Conservation (phyloP, 2,329 filamentous ascomycete species). For the Xylaria digitata region DNA sequence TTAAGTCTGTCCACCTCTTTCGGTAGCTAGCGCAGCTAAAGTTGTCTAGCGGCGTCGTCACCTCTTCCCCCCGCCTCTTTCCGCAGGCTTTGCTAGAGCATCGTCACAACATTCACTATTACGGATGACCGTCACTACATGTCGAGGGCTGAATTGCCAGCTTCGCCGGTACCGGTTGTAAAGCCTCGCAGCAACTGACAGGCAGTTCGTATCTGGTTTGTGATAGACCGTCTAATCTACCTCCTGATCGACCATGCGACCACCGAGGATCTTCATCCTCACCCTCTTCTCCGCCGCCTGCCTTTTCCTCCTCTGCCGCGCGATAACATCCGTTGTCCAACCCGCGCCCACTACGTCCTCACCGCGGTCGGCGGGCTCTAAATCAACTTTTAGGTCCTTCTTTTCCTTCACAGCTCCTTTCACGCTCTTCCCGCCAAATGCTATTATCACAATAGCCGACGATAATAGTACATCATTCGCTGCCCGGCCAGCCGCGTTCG, state of each 20-base stretch:
- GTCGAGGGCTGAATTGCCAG: slow-evolving; percentile 46
- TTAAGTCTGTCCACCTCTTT: neutral
- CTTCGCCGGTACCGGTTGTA: slow-evolving; percentile 39
- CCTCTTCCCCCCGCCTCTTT: slow-evolving; percentile 5
- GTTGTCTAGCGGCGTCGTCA: slow-evolving; percentile 4
- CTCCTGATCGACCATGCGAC: slow-evolving; percentile 59
- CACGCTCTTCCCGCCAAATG: slow-evolving; percentile 92
- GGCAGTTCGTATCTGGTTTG: slow-evolving; percentile 9
- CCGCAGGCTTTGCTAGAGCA: slow-evolving; percentile 5
- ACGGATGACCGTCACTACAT: slow-evolving; percentile 44
- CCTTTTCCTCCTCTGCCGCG: slow-evolving; percentile 66
- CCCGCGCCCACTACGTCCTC: slow-evolving; percentile 45
- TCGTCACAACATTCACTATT: slow-evolving; percentile 9
- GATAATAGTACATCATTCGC: slow-evolving; percentile 98
- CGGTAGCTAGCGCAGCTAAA: slow-evolving; percentile 10
- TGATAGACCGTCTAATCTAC: slow-evolving; percentile 7
- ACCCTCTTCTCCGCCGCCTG: slow-evolving; percentile 64
- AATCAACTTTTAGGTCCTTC: slow-evolving; percentile 65
- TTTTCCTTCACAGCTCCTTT: slow-evolving; percentile 81
- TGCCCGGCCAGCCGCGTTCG: slow-evolving; percentile 92
- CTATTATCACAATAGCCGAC: slow-evolving; percentile 94
- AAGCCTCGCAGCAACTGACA: neutral
- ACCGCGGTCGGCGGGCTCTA: slow-evolving; percentile 46
- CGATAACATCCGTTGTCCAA: slow-evolving; percentile 57
- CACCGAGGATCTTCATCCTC: slow-evolving; percentile 65